These are phyloP conservation scores for Russula emetica DNA, from an alignment of 768 basidiomycete species.

Conservation along the genomic window DNA sequence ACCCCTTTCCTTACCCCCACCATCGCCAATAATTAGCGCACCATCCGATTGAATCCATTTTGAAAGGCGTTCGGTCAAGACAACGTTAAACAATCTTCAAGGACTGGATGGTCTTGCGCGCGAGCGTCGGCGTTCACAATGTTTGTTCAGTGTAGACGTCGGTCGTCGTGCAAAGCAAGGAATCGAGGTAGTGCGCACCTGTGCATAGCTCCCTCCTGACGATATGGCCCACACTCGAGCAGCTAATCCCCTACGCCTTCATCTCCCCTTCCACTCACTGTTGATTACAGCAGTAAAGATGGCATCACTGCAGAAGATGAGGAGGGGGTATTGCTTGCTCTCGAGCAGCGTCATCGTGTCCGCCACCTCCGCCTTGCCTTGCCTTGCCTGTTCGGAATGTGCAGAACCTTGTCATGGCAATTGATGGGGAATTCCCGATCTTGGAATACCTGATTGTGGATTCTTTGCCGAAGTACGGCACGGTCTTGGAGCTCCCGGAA, in stretches of 20 bases:
- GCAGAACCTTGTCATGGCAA: no score
- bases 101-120: slow-evolving; percentile 78
- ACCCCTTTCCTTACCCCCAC: slow-evolving; percentile 22
- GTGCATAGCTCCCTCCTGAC: slow-evolving; percentile 5
- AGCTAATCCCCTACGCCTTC: slow-evolving; percentile 80
- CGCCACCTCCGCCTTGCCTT: no score
- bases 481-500: no score
- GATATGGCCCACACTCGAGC: neutral
- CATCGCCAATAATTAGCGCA: slow-evolving; percentile 39
- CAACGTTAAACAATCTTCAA: slow-evolving; percentile 70
- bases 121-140: slow-evolving; percentile 78
- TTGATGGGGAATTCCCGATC: no score
- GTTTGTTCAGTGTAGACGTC: slow-evolving; percentile 77
- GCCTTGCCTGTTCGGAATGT: no score
- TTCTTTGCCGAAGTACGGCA: no score
- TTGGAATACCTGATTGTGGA: no score
- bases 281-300: no score
- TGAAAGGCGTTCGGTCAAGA: slow-evolving; percentile 75
- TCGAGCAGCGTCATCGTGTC: no score
- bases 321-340: no score
- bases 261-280: no score
- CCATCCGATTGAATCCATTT: slow-evolving; percentile 88
- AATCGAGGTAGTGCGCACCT: slow-evolving; percentile 61
- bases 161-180: slow-evolving; percentile 71
- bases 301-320: no score